Conservation (phyloP, 1,139 yeast genomes). For the Cylindricascospora bacillispora region DNA sequence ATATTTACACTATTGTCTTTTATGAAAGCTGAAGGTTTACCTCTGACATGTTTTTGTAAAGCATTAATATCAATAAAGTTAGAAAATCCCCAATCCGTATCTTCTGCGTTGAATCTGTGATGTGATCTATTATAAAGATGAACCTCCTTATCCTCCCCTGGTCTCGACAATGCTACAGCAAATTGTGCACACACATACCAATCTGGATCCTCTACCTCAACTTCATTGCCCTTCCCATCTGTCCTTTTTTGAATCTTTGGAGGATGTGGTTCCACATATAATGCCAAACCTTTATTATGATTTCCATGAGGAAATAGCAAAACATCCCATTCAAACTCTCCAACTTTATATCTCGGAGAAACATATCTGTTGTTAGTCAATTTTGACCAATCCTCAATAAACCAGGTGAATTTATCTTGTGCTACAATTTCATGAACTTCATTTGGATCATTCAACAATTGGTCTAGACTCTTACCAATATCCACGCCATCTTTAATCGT, state of each 20-base stretch:
- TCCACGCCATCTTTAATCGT: constrained; percentile 12
- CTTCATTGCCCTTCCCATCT: constrained; percentile 26
- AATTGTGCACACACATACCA: constrained; percentile 93
- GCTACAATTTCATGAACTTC: constrained; percentile 24
- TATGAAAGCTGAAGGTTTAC: constrained; percentile 30
- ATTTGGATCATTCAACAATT: constrained; percentile 24
- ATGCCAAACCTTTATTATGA: constrained; percentile 38
- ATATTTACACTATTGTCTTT: constrained; percentile 50
- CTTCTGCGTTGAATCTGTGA: constrained; percentile 65
- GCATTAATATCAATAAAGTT: constrained; percentile 52
- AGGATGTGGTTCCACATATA: constrained; percentile 43
- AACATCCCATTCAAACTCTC: constrained; percentile 62
- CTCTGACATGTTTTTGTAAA: constrained; percentile 27
- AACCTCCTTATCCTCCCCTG: constrained; percentile 44
- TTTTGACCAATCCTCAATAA: constrained; percentile 50
- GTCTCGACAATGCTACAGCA: constrained; percentile 76
- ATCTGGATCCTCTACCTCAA: constrained; percentile 26
- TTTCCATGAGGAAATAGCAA: constrained; percentile 71
- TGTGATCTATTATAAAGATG: constrained; percentile 56
- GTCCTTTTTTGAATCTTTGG: constrained; percentile 16
- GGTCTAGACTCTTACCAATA: constrained; percentile 19
- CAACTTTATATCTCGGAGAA: constrained; percentile 47
- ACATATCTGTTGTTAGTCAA: constrained; percentile 35
- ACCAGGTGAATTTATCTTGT: constrained; percentile 51
- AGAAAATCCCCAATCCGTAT: constrained; percentile 94